Conservation (phyloP, 495 filamentous ascomycete species). For the Niebla homalea region DNA sequence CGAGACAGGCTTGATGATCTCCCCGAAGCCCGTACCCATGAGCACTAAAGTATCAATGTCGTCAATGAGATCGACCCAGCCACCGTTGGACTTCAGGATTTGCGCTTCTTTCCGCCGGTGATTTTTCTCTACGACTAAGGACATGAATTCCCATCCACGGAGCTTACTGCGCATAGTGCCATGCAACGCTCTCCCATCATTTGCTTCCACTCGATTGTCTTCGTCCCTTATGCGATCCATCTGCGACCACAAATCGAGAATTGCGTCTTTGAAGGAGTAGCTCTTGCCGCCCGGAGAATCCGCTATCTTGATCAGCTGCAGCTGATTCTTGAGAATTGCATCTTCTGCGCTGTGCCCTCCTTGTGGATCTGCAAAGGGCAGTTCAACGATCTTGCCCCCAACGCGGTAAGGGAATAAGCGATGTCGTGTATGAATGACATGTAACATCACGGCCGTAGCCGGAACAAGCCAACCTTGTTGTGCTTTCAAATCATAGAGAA, state of each 20-base stretch:
- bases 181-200: constrained; percentile 5
- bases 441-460: constrained; percentile 15
- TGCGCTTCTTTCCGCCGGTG: constrained; percentile 4
- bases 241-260: constrained; percentile 16
- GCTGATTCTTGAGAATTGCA: background rate
- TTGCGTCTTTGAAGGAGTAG: constrained; percentile 14
- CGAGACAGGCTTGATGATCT: constrained; percentile 12
- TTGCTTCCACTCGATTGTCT: constrained; percentile 2
- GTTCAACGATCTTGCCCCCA: background rate
- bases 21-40: constrained; percentile 15
- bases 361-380: background rate
- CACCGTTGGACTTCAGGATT: constrained; percentile 12
- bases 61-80: constrained; percentile 12
- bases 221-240: constrained; percentile 16
- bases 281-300: constrained; percentile 2
- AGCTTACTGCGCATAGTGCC: background rate
- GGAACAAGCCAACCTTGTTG: constrained; percentile 15
- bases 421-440: constrained; percentile 12
- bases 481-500: constrained; percentile 14
- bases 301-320: background rate
- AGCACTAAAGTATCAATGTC: constrained; percentile 18
- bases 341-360: background rate
- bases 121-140: constrained; percentile 12
- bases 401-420: constrained; percentile 6
- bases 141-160: constrained; percentile 15